phyloP scores from a whole-genome alignment of 2,329 filamentous ascomycete genomes.

The Fusarium sp. region DNA sequence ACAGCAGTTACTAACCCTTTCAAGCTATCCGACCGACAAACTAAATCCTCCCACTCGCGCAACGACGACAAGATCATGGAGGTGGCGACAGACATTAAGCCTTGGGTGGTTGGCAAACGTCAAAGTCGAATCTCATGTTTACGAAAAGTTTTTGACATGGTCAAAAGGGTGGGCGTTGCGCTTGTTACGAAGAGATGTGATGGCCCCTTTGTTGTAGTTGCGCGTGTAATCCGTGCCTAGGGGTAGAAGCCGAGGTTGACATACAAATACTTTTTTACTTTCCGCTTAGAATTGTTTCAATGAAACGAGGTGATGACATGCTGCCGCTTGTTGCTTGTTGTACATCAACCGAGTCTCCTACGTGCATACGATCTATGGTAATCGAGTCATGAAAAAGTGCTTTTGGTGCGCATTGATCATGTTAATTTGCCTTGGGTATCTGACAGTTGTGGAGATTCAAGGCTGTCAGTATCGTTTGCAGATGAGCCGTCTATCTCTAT shows the following conservation, averaged over 20 bases:
- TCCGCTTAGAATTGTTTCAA: conserved; percentile 54
- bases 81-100: conserved; percentile 60
- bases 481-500: neutral
- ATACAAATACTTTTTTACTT: conserved; percentile 66
- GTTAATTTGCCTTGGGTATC: conserved; percentile 4
- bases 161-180: conserved; percentile 65
- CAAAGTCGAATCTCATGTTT: conserved; percentile 67
- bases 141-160: conserved; percentile 69
- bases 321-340: neutral
- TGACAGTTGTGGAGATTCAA: neutral
- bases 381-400: neutral
- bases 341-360: neutral
- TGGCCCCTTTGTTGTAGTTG: conserved; percentile 65
- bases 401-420: neutral
- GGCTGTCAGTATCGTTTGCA: neutral
- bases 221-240: conserved; percentile 63
- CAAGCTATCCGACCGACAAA: conserved; percentile 52
- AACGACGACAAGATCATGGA: conserved; percentile 60
- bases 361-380: neutral
- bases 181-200: conserved; percentile 62
- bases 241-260: conserved; percentile 68
- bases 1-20: conserved; percentile 43
- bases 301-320: conserved; percentile 49
- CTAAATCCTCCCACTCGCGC: conserved; percentile 53
- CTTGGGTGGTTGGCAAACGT: conserved; percentile 62